Evolutionary conservation across 208 protist species (phyloP).

Genomic region (Naegleria gruberi): DNA sequence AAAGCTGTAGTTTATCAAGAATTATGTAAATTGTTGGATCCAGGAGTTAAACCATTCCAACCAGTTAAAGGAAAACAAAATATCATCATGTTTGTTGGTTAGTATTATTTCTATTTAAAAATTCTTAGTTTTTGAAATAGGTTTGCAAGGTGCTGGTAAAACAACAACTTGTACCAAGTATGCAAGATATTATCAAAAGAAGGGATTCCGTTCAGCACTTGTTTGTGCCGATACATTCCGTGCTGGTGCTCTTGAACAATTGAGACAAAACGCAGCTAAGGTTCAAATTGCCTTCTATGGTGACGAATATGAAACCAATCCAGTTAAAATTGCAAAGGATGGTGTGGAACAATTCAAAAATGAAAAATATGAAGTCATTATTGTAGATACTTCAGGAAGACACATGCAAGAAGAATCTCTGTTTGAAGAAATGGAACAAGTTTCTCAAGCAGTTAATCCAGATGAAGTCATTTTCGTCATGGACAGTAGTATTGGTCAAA

Average conservation of each 20-base stretch:
- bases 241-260: constrained; percentile 85
- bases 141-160: constrained; percentile 88
- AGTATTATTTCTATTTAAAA: no score
- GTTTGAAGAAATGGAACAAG: constrained; percentile 98
- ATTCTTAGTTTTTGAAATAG: no score
- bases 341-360: constrained; percentile 91
- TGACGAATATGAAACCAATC: constrained; percentile 85
- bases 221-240: constrained; percentile 98
- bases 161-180: constrained; percentile 98
- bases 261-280: constrained; percentile 98
- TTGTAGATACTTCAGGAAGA: constrained; percentile 97
- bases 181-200: constrained; percentile 83
- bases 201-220: constrained; percentile 85
- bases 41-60: constrained; percentile 84
- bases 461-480: constrained; percentile 96
- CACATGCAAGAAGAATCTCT: constrained; percentile 96
- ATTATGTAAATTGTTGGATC: constrained; percentile 90
- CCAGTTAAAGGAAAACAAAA: constrained; percentile 79
- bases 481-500: constrained; percentile 93
- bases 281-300: constrained; percentile 96
- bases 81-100: constrained; percentile 99
- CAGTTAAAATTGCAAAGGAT: constrained; percentile 86
- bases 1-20: constrained; percentile 88
- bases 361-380: constrained; percentile 94
- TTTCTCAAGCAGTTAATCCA: constrained; percentile 66